Base-by-base conservation (phyloP, 2,329 filamentous ascomycete genomes). In the Phaeosphaeria sp. region DNA sequence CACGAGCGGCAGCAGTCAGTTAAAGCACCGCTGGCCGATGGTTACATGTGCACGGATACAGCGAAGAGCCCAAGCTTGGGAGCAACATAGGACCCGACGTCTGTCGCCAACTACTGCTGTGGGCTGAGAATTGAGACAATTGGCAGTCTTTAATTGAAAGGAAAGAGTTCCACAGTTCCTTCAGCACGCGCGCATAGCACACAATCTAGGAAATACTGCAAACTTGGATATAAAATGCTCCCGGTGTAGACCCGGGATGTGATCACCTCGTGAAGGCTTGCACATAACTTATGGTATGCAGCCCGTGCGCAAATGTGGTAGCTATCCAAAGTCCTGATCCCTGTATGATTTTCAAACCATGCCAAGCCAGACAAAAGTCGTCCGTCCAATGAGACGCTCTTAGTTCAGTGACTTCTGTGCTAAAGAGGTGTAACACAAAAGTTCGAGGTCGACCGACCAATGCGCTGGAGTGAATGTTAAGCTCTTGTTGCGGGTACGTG, bases 1-100 rank as follows among this genome's bases (percentile, higher is more conserved):
- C 50, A 55, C 53, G 53, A 62, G 57, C 60, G 63, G 66, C 46
- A 65, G 61, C 52, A 62, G 61, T 61, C 63, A 62, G 60, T 53
- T 56, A 55, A 54, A 42, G 22, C 49, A 22, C 27, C 47, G 51
- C 36, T 33, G 43, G 21, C 21, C 44, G 30, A 20, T 49, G 30
- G 15, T 49, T 46, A 48, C 27, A 51, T 55, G 51, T 18, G 55
- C 55, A 57, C 54, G 49, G 51, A 39, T 49, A 17, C 44, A 53
- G 30, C 20, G 20, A 22, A 22, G 18, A 18, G 42, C 42, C 24
- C 15, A 47, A n/a, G 21, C 18, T 47, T 25, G 25, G 11, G 6
- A 30, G 11, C 25, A 30, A 30, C 25, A 6, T 30, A 6, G 25
- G 11, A 6, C 6, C 25, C 25, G 11, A n/a, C n/a, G n/a, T n/a